Base-by-base conservation (phyloP, 495 filamentous ascomycete genomes). In the Rhypophila decipiens region DNA sequence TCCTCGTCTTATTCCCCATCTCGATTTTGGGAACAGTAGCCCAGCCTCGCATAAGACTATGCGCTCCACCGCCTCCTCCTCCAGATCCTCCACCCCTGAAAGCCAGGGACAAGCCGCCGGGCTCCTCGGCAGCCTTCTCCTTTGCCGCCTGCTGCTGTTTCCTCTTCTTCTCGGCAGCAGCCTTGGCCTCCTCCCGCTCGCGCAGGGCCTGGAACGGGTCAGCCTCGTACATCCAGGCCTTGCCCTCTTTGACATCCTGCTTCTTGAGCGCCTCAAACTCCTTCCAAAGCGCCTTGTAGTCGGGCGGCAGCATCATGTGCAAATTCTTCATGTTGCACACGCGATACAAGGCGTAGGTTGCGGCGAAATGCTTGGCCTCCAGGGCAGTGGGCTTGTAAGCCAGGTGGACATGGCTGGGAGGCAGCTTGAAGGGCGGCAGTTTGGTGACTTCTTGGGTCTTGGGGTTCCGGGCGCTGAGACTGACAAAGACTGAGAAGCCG, bases 301-400 rank as follows among this genome's bases (percentile, higher is more conserved):
- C 82, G 1, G 94, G 93, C n/a, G 93, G 93, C 49, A 98, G 70
- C 73, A 87, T 88, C 74, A 94, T 88, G 57, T 95, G 87, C 33
- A 95, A 75, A 52, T 96, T 98, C 54, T 85, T 85, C 86, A 91
- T 94, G 58, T 84, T 95, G 67, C 86, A 88, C 1, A 97, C 86
- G 31, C 93, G 80, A 63, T 88, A 96, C 3, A 98, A 75, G 1
- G 85, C 84, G 68, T 87, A 97, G 1, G 90, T 86, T 2, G 94
- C 93, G 12, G 88, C 88, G 51, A 93, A 90, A 70, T 98, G 89
- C 49, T 84, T 82, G 33, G 94, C 93, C 66, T 98, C 94, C 18
- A 97, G 69, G 9, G 87, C 78, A 1, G 85, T 90, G 13, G 84
- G 74, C 61, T 85, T 83, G 8, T 69, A 61, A 11, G 84, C 77